Percentiles rank a stretch among this genome's conserved stretches.
Conservation (phyloP, 2,329 filamentous ascomycete genomes). For the Purpureocillium lavendulum region DNA sequence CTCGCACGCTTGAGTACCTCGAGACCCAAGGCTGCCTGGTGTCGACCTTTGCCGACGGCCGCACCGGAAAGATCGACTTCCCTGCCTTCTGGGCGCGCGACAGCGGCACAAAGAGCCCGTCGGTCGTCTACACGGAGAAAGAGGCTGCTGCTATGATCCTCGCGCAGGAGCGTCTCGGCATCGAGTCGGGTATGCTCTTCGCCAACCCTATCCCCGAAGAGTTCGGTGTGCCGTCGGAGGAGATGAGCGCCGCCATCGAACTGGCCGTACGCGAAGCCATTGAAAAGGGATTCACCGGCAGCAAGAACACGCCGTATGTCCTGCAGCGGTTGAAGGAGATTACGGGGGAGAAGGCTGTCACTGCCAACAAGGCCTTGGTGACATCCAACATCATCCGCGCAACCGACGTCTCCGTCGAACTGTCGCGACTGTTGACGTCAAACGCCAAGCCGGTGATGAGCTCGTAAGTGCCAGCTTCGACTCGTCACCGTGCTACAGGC, state of each 20-base stretch:
- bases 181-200: conserved; percentile 76
- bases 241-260: conserved; percentile 64
- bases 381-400: conserved; percentile 45
- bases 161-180: conserved; percentile 62
- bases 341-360: conserved; percentile 61
- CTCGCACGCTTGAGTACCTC: conserved; percentile 72
- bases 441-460: conserved; percentile 17
- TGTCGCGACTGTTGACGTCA: conserved; percentile 34
- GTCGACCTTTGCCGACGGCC: conserved; percentile 81
- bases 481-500: conserved; percentile 1
- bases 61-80: conserved; percentile 66
- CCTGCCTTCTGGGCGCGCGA: conserved; percentile 90
- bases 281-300: conserved; percentile 60
- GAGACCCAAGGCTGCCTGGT: conserved; percentile 72
- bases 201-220: conserved; percentile 78
- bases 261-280: conserved; percentile 58
- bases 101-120: conserved; percentile 73
- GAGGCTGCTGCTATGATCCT: conserved; percentile 87
- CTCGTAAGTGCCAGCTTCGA: conserved; percentile 26
- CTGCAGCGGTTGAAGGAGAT: conserved; percentile 71
- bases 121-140: conserved; percentile 61
- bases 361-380: conserved; percentile 62
- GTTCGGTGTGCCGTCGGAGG: conserved; percentile 57
- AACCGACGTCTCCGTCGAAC: conserved; percentile 44
- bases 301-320: conserved; percentile 77